Evolutionary conservation across 129 eudicot genomes (phyloP), one percentile per base, ranked within the genome.

Genomic region (Arctium minus): DNA sequence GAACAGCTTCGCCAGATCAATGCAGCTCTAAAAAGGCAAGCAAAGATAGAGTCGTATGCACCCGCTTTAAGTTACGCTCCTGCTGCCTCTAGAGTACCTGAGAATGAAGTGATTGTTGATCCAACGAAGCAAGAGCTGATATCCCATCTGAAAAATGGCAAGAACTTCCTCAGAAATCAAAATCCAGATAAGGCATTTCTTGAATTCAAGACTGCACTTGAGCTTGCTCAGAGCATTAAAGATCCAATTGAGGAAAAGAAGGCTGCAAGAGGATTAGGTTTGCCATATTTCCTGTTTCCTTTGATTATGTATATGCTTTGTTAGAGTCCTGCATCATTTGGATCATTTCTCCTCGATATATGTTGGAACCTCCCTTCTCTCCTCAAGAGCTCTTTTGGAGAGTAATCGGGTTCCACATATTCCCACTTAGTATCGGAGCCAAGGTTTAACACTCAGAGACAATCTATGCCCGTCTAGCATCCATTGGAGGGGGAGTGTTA

Each of bases 221-320:
- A 93, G 83, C 92, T 96, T 76, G 97, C 99, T 13, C 94, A 93
- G 88, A 88, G 74, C 40, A 82, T 93, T 56, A 86, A 89, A 70
- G 99, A 96, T 82, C 90, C 98, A 6, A 88, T 85, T 39, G 94
- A 93, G 90, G 99, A 93, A 84, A 96, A 91, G 87, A 96, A 96
- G 87, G 99, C 99, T 39, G 98, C 98, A 72, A 93, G 99, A 82
- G 99, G 99, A 86, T 70, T 96, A 89, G 99, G 99, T 96, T 78
- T 71, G 82, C 36, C 48, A 46, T 46, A 5, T 6, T 77, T 32
- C 5, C 30, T 50, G 9, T 11, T 32, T 79, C 9, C 1, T 85
- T 85, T 67, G 8, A 17, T 15, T 15, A 15, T 56, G 27, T 18
- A 38, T 60, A n/a, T 60, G 29, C 5, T 60, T 1, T 60, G 29